Evolutionary conservation across 2,329 filamentous ascomycete species (phyloP).

Genomic region (Monosporascus sp.): DNA sequence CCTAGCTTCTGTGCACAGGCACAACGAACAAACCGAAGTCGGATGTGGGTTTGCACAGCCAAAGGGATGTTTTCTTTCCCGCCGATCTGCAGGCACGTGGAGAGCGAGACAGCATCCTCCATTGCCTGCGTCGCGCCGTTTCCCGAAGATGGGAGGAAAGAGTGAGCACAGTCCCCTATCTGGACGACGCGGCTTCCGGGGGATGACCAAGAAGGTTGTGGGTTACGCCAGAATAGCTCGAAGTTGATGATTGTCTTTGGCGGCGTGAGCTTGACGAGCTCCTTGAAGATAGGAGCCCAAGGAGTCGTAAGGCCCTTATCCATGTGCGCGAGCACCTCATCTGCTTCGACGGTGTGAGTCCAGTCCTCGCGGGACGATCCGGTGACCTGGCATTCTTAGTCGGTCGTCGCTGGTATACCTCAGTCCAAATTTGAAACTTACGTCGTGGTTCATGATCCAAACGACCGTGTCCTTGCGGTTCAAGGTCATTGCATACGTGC

Average conservation of each 20-base stretch:
- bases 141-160: constrained; percentile 34
- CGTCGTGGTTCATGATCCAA: constrained; percentile 35
- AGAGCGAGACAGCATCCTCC: constrained; percentile 34
- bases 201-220: constrained; percentile 32
- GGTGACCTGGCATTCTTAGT: constrained; percentile 22
- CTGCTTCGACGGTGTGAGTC: constrained; percentile 28
- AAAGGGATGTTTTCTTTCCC: constrained; percentile 25
- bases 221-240: constrained; percentile 35
- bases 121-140: constrained; percentile 38
- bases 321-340: constrained; percentile 32
- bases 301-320: constrained; percentile 24
- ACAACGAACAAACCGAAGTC: constrained; percentile 29
- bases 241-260: constrained; percentile 31
- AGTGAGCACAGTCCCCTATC: constrained; percentile 36
- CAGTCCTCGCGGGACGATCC: constrained; percentile 32
- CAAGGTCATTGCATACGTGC: constrained; percentile 32
- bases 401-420: neutral
- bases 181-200: constrained; percentile 28
- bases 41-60: constrained; percentile 29
- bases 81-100: constrained; percentile 30
- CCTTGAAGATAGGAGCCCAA: constrained; percentile 29
- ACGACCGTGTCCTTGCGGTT: constrained; percentile 28
- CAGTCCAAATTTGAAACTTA: constrained; percentile 7
- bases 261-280: constrained; percentile 27
- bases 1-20: constrained; percentile 33